Evolutionary conservation across 345 rosid genomes (phyloP).

Genomic region (Cardamine chenopodiifolia): DNA sequence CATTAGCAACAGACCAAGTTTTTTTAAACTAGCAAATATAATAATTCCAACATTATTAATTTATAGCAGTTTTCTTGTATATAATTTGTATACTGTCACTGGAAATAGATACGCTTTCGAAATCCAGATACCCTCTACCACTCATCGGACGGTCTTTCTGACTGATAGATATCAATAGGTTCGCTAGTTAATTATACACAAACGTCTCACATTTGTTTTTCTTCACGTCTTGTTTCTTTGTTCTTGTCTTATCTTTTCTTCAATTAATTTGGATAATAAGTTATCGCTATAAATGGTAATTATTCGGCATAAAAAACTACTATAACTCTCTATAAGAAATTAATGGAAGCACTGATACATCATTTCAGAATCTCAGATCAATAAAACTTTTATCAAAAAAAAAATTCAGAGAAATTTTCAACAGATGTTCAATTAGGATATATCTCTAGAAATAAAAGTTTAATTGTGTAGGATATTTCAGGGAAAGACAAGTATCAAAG

Average conservation of each 20-base stretch:
- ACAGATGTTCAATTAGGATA: too few species aligned
- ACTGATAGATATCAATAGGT: slow-evolving; percentile 10
- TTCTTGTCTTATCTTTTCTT: slow-evolving; percentile 1
- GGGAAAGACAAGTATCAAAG: background rate
- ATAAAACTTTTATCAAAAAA: too few species aligned
- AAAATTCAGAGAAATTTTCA: background rate
- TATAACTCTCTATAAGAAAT: background rate
- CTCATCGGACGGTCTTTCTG: slow-evolving; percentile 30
- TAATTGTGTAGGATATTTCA: too few species aligned
- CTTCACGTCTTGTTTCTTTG: background rate
- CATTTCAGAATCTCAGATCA: background rate
- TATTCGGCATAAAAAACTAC: background rate
- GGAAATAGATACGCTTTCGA: slow-evolving; percentile 31
- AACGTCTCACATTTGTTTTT: slow-evolving; percentile 24
- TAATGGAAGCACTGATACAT: background rate
- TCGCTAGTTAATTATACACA: background rate
- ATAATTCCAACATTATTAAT: too few species aligned
- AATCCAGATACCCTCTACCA: slow-evolving; percentile 16
- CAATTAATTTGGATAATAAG: slow-evolving; percentile 1
- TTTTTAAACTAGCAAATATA: too few species aligned
- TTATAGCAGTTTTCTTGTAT: too few species aligned
- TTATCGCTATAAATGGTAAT: slow-evolving; percentile 11
- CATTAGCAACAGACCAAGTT: too few species aligned
- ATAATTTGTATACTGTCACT: slow-evolving; percentile 26
- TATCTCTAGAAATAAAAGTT: too few species aligned